Evolutionary conservation across 2,329 filamentous ascomycete species (phyloP).

Genomic region (Penicillium glabrum): DNA sequence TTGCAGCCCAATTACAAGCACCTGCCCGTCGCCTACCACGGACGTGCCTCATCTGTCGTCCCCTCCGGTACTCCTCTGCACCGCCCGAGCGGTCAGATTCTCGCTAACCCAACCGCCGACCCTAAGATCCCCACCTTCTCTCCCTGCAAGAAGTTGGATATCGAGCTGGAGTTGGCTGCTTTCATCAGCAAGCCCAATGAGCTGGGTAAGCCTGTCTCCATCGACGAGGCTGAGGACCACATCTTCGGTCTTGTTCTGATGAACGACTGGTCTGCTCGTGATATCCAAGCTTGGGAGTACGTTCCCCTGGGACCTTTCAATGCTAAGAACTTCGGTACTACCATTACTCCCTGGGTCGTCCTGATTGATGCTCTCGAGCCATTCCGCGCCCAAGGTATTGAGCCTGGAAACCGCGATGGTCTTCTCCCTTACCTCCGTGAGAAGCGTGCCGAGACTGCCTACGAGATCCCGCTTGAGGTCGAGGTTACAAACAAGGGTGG

Average conservation of each 20-base stretch:
- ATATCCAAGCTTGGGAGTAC: slow-evolving; percentile 84
- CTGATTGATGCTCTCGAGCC: slow-evolving; percentile 73
- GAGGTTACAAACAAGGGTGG: slow-evolving; percentile 52
- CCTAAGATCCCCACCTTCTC: slow-evolving; percentile 64
- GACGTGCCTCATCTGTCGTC: slow-evolving; percentile 72
- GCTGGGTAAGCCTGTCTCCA: slow-evolving; percentile 63
- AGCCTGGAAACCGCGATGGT: slow-evolving; percentile 52
- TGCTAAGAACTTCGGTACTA: slow-evolving; percentile 78
- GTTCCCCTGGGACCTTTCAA: slow-evolving; percentile 81
- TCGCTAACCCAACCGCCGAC: slow-evolving; percentile 62
- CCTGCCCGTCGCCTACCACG: slow-evolving; percentile 79
- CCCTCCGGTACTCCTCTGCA: slow-evolving; percentile 70
- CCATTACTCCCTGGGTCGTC: slow-evolving; percentile 77
- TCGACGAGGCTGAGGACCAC: slow-evolving; percentile 65
- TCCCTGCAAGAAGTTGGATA: slow-evolving; percentile 67
- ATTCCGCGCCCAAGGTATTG: slow-evolving; percentile 57
- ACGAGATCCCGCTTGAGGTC: slow-evolving; percentile 69
- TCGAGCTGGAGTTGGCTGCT: slow-evolving; percentile 77
- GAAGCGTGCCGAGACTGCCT: slow-evolving; percentile 56
- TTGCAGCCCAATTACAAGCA: slow-evolving; percentile 80
- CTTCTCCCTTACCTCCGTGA: slow-evolving; percentile 66
- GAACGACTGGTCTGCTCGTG: slow-evolving; percentile 85
- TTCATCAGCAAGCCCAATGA: slow-evolving; percentile 67
- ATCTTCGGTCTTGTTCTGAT: slow-evolving; percentile 79
- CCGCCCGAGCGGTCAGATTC: slow-evolving; percentile 74